Evolutionary conservation across 176 grass and related monocot genomes (phyloP).

Genomic region (Oryza meridionalis): DNA sequence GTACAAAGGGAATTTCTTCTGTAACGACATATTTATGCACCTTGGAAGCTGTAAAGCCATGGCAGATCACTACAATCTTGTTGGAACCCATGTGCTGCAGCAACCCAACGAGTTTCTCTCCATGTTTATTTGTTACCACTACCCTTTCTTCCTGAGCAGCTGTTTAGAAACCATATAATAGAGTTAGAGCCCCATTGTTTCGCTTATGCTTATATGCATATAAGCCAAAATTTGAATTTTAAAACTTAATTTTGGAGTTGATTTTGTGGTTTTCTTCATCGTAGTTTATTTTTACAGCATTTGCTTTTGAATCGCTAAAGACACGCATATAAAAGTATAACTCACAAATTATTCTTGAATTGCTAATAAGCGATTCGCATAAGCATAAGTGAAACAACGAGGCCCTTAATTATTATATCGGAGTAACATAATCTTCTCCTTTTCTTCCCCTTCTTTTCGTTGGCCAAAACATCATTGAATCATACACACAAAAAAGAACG

Average conservation of each 20-base stretch:
- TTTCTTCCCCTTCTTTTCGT: background rate
- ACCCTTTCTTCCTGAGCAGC: constrained; percentile 50
- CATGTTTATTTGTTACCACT: constrained; percentile 65
- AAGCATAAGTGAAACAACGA: no score
- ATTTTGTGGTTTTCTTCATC: no score
- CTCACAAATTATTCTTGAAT: no score
- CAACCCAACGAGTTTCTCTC: constrained; percentile 75
- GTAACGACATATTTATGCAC: constrained; percentile 32
- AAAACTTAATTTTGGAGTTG: no score
- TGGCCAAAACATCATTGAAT: background rate
- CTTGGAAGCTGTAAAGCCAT: constrained; percentile 79
- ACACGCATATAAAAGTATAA: no score
- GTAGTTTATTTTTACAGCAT: no score
- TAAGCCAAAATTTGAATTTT: no score
- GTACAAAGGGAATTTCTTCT: background rate
- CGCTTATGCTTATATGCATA: no score
- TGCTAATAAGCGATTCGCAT: no score
- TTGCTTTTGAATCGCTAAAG: no score
- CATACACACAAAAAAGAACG: background rate
- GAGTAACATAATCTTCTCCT: background rate
- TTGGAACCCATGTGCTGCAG: constrained; percentile 67
- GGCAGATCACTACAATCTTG: constrained; percentile 77
- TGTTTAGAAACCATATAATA: constrained; percentile 30
- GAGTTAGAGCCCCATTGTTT: background rate
- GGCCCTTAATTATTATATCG: no score